Evolutionary conservation across 371 early-diverging fungal genomes (phyloP).

Genomic region (Paraphysoderma sedebokerense): DNA sequence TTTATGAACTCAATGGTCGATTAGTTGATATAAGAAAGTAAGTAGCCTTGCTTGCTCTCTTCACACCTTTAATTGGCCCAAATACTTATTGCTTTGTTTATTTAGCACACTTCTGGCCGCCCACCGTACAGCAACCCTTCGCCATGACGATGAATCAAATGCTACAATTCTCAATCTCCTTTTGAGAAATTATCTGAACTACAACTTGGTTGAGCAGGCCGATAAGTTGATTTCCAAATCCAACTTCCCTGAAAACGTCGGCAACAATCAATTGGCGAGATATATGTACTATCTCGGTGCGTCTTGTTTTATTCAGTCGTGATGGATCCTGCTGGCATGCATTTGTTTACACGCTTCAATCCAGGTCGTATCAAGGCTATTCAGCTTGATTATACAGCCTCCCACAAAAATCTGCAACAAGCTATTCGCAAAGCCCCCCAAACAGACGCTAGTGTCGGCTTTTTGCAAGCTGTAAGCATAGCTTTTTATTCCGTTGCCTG

Average conservation of each 20-base stretch:
- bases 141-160: slow-evolving; percentile 67
- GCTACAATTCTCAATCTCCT: slow-evolving; percentile 80
- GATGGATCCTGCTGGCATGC: too few relatives aligned
- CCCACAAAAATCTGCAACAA: slow-evolving; percentile 70
- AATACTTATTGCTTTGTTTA: not conserved
- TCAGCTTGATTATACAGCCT: slow-evolving; percentile 84
- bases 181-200: slow-evolving; percentile 73
- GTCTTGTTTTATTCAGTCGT: not conserved
- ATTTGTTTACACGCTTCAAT: not conserved
- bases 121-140: slow-evolving; percentile 75
- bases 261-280: slow-evolving; percentile 83
- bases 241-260: slow-evolving; percentile 74
- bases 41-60: slow-evolving; percentile 2
- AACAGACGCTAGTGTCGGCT: slow-evolving; percentile 62
- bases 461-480: slow-evolving; percentile 60
- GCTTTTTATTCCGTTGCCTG: not conserved
- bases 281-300: slow-evolving; percentile 79
- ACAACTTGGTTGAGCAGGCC: slow-evolving; percentile 89
- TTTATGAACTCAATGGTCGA: slow-evolving; percentile 54
- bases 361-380: slow-evolving; percentile 81
- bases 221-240: slow-evolving; percentile 86
- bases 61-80: not conserved
- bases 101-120: slow-evolving; percentile 53
- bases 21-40: slow-evolving; percentile 62
- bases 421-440: slow-evolving; percentile 92